Evolutionary conservation across 306 rosid species (phyloP), one percentile per base, ranked within the genome.

Genomic region (Arachis stenosperma): DNA sequence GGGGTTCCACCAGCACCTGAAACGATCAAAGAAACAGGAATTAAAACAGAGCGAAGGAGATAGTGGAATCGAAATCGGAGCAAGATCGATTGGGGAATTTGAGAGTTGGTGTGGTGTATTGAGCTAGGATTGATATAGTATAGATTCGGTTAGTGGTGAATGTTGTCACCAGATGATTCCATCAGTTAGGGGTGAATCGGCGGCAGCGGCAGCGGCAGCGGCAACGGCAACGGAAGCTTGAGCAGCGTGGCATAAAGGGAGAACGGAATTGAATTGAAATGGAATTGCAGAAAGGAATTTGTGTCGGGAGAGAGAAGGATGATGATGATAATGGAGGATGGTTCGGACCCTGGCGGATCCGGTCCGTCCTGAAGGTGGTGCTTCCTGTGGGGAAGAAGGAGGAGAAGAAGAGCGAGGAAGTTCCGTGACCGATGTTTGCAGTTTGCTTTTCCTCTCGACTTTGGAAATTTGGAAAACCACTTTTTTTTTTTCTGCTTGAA

Each of bases 1-100:
- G 62, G 22, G 74, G 74, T 67, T 67, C 30, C 47, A 40, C 8
- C 22, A 67, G 69, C 81, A 62, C 78, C 88, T 81, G 90, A 73
- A 83, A 77, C 47, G 22, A 61, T 46, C 39, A 66, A 33, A 17
- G 37, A 66, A 56, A 15, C 56, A 55, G 14, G 67, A 40, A 10
- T 62, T 22, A n/a, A 17, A 17, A 8, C 9, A 37, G 65, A 61
- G 27, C 12, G 14, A 37, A 8, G 1, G 6, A 48, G 13, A 46
- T 12, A 2, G 13, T 8, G 15, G 1, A 17, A 62, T 73, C 51
- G 78, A 30, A 65, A 64, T 1, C 9, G 1, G 12, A 37, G 10
- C 27, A 52, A 8, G 10, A 9, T 3, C 15, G 57, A 52, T 52
- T 8, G 57, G 57, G 57, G 57, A 14, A 52, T n/a, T 8, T 4